Percentiles rank a stretch among this genome's conserved stretches.
phyloP scores from a whole-genome alignment of 805 yeast genomes.

The Geotrichum ghanense region DNA sequence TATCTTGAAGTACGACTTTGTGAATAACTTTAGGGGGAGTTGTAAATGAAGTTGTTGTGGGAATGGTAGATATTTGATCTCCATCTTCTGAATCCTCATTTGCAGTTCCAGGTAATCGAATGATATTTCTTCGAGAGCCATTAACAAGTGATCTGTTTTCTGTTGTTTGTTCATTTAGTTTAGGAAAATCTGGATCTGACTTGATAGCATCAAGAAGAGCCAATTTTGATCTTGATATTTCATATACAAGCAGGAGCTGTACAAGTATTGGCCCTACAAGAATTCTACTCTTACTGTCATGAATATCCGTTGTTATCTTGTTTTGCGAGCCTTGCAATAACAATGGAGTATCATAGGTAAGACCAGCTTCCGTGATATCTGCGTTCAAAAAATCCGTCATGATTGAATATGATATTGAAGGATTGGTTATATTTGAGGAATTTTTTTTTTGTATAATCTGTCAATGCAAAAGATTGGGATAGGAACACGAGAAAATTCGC shows the following conservation, averaged over 20 bases:
- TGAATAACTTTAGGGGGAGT: slow-evolving; percentile 3
- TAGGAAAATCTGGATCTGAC: slow-evolving; percentile 5
- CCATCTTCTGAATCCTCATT: not conserved
- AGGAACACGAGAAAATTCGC: too few relatives aligned
- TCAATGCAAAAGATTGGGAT: too few relatives aligned
- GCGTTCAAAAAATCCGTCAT: not conserved
- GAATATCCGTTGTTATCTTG: not conserved
- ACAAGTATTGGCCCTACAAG: slow-evolving; percentile 11
- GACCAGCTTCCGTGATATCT: not conserved
- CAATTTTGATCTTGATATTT: slow-evolving; percentile 20
- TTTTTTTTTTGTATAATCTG: too few relatives aligned
- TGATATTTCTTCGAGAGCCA: slow-evolving; percentile 3
- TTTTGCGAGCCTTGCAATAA: not conserved
- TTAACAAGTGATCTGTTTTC: slow-evolving; percentile 1
- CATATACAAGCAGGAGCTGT: slow-evolving; percentile 13
- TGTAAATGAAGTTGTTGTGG: not conserved
- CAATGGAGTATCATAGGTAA: not conserved
- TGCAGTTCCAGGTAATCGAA: not conserved
- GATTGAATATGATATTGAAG: not conserved
- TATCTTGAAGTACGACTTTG: slow-evolving; percentile 13
- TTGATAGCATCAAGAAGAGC: slow-evolving; percentile 18
- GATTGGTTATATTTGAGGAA: too few relatives aligned
- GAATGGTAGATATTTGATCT: not conserved
- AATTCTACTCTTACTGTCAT: not conserved
- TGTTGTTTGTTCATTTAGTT: slow-evolving; percentile 2